Base-by-base conservation (phyloP, 371 early-diverging fungal genomes). In the Capillidium rhysosporum region DNA sequence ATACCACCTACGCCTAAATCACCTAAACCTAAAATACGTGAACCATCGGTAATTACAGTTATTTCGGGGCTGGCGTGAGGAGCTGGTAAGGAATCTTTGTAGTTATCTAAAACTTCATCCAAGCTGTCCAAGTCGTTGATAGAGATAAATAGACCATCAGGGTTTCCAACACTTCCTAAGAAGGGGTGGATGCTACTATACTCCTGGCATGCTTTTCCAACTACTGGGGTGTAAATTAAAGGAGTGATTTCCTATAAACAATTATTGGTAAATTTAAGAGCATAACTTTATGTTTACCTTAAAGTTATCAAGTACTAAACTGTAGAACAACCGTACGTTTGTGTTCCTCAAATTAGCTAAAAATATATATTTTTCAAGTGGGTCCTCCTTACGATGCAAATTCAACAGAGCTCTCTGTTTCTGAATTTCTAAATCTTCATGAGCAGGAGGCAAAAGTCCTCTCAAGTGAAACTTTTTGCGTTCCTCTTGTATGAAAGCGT, bases 1-100 rank as follows among this genome's bases (percentile, higher is more conserved):
- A 90, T 84, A 18, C 93, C 93, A 56, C 81, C 82, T 23, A 89
- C 70, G 57, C 92, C 92, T 49, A 89, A 70, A 63, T 92, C 92
- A 18, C 93, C 93, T 12, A 92, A 69, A 14, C 93, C 93, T 29
- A 92, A 75, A 54, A 92, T 90, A 54, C 91, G 82, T 38, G 86
- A 85, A 34, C 92, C 91, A 63, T 92, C 91, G 4, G 91, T 87
- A 58, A 92, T 85, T 46, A 92, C 93, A 14, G 84, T 69, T 51
- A 91, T 89, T 56, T 80, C 78, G 14, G 71, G 83, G 46, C 62
- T 68, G 20, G 63, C 56, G 55, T 68, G 75, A 5, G 69, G 63
- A 52, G 54, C 59, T 2, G 51, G 59, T 25, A 55, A 60, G 43
- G 57, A 58, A 40, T 34, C 52, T 39, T 59, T 61, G 59, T 84